These are phyloP conservation scores for Platanus orientalis DNA, from an alignment of 164 flowering plant genomes.

Conservation along the genomic window DNA sequence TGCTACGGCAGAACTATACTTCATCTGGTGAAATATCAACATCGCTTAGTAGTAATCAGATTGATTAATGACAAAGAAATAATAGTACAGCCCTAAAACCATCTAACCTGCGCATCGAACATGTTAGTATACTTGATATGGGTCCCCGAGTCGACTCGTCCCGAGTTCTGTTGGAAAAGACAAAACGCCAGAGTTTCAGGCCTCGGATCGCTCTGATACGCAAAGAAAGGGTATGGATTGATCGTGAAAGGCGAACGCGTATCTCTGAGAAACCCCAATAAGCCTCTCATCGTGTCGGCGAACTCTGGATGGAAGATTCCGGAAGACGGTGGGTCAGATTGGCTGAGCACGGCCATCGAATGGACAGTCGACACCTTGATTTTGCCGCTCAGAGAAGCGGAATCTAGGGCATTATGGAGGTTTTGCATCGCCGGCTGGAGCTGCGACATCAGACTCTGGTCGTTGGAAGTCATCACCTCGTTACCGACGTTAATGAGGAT, in stretches of 20 bases:
- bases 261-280: constrained; percentile 53
- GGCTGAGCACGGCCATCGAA: constrained; percentile 68
- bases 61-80: no score
- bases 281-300: constrained; percentile 38
- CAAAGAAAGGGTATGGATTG: constrained; percentile 94
- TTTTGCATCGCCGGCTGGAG: constrained; percentile 84
- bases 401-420: constrained; percentile 59
- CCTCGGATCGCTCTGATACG: constrained; percentile 84
- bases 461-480: constrained; percentile 64
- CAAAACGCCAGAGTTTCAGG: constrained; percentile 89
- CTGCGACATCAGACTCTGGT: constrained; percentile 36
- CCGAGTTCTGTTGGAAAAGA: constrained; percentile 81
- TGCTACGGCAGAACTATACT: no score
- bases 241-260: constrained; percentile 73
- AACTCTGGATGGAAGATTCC: constrained; percentile 48
- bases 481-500: constrained; percentile 72
- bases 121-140: constrained; percentile 82
- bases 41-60: no score
- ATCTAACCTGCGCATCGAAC: constrained; percentile 92
- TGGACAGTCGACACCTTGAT: constrained; percentile 90
- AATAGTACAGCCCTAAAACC: no score
- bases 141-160: constrained; percentile 64
- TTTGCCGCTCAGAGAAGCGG: constrained; percentile 55
- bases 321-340: constrained; percentile 84
- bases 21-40: no score